A percentile compares a stretch with the other conserved stretches of the same genome.
phyloP scores from a whole-genome alignment of 148 eudicot species.

The Rhododendron simsii region DNA sequence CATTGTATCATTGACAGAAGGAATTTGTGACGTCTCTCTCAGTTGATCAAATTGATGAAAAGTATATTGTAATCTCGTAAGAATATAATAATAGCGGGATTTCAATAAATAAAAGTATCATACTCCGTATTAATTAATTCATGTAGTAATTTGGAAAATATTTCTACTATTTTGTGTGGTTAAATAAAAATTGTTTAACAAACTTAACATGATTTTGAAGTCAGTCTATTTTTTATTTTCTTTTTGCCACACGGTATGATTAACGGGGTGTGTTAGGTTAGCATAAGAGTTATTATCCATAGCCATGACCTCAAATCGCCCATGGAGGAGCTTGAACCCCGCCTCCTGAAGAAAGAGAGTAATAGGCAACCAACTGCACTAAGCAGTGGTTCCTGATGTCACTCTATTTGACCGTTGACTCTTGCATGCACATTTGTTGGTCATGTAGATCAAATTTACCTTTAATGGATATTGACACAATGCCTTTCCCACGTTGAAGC shows the following conservation, averaged over 20 bases:
- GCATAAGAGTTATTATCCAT: too few relatives aligned
- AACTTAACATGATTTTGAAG: neutral
- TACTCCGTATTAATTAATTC: too few relatives aligned
- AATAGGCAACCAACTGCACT: too few relatives aligned
- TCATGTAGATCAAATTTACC: neutral
- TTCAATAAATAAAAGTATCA: too few relatives aligned
- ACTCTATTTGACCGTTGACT: neutral
- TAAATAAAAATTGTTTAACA: neutral
- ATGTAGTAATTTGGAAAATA: neutral
- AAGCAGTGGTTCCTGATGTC: neutral
- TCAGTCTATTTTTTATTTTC: neutral
- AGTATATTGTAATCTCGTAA: too few relatives aligned
- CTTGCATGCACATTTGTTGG: neutral
- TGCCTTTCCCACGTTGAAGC: neutral
- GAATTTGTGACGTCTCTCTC: neutral
- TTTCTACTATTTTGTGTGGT: neutral
- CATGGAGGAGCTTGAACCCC: too few relatives aligned
- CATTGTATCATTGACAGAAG: too few relatives aligned
- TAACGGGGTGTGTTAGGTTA: too few relatives aligned
- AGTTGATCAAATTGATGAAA: neutral
- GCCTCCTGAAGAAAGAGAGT: too few relatives aligned
- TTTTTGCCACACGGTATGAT: too few relatives aligned
- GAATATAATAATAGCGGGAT: too few relatives aligned
- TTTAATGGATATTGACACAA: neutral
- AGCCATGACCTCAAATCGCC: accelerated